Evolutionary conservation across 768 basidiomycete genomes (phyloP), one percentile per base, ranked within the genome.

Genomic region (Suillus decipiens): DNA sequence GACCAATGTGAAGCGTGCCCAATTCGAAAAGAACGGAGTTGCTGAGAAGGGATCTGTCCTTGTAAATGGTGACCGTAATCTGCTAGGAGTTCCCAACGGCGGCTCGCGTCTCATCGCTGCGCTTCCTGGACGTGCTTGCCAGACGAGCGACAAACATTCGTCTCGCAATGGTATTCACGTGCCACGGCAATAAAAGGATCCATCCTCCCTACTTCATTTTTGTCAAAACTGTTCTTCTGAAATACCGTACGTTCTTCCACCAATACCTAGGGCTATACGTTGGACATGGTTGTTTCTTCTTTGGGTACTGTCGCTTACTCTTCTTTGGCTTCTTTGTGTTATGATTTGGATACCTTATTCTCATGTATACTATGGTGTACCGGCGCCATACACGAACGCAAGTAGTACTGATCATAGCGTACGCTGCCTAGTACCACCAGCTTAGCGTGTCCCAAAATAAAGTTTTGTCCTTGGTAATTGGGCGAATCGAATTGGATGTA

Each of bases 1-100:
- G 2, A 76, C 76, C 41, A 80, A 79, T 64, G 66, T 82, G 55
- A 92, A 92, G 72, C 76, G 86, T 58, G 79, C 79, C 59, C 68
- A 80, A 69, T 72, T 86, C 12, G 71, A 77, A 59, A 73, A 76
- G 42, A 74, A 75, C 47, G 69, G 67, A 22, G 71, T 69, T 15
- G 71, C 66, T 43, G 71, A 67, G 51, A 71, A 72, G 47, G 62
- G 60, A 39, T 36, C 48, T 22, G 39, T 45, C 5, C 31, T 51
- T 24, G 22, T 22, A 11, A 34, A 50, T 1, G 41, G 56, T n/a
- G 48, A 42, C 33, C 34, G 28, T 12, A 24, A 15, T n/a, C 19
- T 19, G 31, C 36, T 42, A 41, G 56, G 22, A 12, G 22, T 55
- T 66, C 71, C 69, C 10, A 73, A 75, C 33, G 62, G 68, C 17